phyloP scores from a whole-genome alignment of 78 protist species.

The Thecamonas trahens region DNA sequence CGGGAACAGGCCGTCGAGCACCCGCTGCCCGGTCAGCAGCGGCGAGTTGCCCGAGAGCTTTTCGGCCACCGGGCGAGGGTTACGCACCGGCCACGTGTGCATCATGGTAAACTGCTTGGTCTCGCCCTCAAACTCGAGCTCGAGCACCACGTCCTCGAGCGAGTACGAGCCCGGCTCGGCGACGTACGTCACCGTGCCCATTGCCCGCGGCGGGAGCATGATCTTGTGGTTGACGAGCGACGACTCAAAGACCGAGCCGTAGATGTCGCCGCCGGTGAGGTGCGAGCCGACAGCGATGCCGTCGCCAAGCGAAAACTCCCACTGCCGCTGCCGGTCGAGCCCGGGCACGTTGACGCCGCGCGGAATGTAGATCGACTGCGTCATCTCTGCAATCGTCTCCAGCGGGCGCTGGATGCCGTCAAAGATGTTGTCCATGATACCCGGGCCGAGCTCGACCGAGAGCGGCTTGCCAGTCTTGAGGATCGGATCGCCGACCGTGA shows the following conservation, averaged over 20 bases:
- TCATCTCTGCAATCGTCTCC: constrained; percentile 63
- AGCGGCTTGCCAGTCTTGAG: constrained; percentile 96
- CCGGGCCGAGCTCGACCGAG: constrained; percentile 99
- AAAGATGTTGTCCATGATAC: constrained; percentile 89
- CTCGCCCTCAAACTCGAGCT: constrained; percentile 43
- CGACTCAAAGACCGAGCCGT: constrained; percentile 91
- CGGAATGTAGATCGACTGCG: constrained; percentile 93
- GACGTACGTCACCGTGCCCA: constrained; percentile 83
- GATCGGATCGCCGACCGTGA: constrained; percentile 99
- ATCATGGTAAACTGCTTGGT: constrained; percentile 66
- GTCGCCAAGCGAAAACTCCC: constrained; percentile 80
- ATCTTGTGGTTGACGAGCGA: constrained; percentile 81
- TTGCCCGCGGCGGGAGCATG: constrained; percentile 88
- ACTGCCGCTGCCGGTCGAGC: constrained; percentile 60
- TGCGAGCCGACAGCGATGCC: constrained; percentile 77
- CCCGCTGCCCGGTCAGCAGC: constrained; percentile 96
- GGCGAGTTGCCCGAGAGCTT: constrained; percentile 92
- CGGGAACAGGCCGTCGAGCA: constrained; percentile 99
- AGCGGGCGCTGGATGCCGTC: constrained; percentile 99
- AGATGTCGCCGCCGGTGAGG: constrained; percentile 92
- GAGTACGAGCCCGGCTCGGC: constrained; percentile 88
- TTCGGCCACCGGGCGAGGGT: constrained; percentile 88
- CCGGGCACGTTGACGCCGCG: constrained; percentile 89
- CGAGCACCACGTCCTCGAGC: constrained; percentile 41
- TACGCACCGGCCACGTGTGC: constrained; percentile 99